These are phyloP conservation scores for Butyriboletus appendiculatus DNA, from an alignment of 1,284 basidiomycete genomes.

Conservation along the genomic window DNA sequence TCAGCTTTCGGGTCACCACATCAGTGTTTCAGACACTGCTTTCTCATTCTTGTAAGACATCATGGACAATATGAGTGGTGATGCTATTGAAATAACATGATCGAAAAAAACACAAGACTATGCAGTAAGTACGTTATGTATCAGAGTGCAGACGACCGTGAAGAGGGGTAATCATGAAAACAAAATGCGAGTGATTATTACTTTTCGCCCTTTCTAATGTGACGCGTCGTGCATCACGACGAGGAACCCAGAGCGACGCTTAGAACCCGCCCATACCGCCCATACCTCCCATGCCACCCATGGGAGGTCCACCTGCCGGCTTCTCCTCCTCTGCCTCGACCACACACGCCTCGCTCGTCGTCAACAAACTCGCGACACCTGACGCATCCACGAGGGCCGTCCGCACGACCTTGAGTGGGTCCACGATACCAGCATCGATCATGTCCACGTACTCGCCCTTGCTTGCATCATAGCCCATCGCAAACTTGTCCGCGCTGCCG, in stretches of 20 bases:
- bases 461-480: constrained; percentile 90
- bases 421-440: constrained; percentile 93
- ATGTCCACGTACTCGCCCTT: constrained; percentile 94
- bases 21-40: too few species aligned
- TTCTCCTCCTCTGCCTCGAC: constrained; percentile 90
- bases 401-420: constrained; percentile 90
- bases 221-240: background rate
- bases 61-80: too few species aligned
- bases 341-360: constrained; percentile 91
- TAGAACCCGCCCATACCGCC: constrained; percentile 42
- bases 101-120: constrained; percentile 1
- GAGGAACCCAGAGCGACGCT: background rate
- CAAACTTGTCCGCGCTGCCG: constrained; percentile 67
- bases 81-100: constrained; percentile 19
- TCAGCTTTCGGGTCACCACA: background rate
- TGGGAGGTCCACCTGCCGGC: constrained; percentile 46
- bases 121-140: constrained; percentile 12
- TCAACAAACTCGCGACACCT: constrained; percentile 88
- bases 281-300: too few species aligned
- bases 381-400: constrained; percentile 90
- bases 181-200: constrained; percentile 4
- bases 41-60: too few species aligned
- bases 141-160: background rate
- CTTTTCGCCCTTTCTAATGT: constrained; percentile 8
- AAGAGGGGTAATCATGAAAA: constrained; percentile 15